These are phyloP conservation scores for Berberis thunbergii DNA, from an alignment of 164 flowering plant species.

Conservation along the genomic window DNA sequence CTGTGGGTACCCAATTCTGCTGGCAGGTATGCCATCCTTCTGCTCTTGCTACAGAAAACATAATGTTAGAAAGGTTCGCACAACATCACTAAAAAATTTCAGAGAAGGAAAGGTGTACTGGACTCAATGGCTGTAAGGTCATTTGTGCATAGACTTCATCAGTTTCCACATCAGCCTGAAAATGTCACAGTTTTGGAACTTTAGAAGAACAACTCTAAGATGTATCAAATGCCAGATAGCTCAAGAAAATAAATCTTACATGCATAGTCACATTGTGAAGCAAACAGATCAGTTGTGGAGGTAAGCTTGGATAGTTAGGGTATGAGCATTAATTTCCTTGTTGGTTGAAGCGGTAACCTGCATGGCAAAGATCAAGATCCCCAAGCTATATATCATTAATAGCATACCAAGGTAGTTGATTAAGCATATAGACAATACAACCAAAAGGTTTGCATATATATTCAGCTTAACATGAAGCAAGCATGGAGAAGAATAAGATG, in stretches of 20 bases:
- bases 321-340: constrained; percentile 79
- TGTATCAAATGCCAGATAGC: not conserved
- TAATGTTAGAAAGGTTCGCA: not conserved
- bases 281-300: constrained; percentile 85
- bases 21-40: constrained; percentile 64
- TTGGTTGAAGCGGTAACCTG: constrained; percentile 90
- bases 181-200: not conserved
- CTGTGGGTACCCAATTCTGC: constrained; percentile 63
- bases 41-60: constrained; percentile 65
- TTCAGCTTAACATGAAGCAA: too few species aligned
- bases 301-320: constrained; percentile 84
- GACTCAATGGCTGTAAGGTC: constrained; percentile 87
- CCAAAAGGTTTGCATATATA: not conserved
- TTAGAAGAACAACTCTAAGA: constrained; percentile 4
- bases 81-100: constrained; percentile 2
- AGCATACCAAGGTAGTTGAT: not conserved
- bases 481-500: too few species aligned
- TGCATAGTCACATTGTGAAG: constrained; percentile 94
- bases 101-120: constrained; percentile 31
- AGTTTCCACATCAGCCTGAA: constrained; percentile 86
- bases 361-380: not conserved
- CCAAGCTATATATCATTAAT: not conserved
- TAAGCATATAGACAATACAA: not conserved
- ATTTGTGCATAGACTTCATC: constrained; percentile 96
- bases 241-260: constrained; percentile 31